phyloP scores from a whole-genome alignment of 2,329 filamentous ascomycete genomes.

The Diaporthe sp. region DNA sequence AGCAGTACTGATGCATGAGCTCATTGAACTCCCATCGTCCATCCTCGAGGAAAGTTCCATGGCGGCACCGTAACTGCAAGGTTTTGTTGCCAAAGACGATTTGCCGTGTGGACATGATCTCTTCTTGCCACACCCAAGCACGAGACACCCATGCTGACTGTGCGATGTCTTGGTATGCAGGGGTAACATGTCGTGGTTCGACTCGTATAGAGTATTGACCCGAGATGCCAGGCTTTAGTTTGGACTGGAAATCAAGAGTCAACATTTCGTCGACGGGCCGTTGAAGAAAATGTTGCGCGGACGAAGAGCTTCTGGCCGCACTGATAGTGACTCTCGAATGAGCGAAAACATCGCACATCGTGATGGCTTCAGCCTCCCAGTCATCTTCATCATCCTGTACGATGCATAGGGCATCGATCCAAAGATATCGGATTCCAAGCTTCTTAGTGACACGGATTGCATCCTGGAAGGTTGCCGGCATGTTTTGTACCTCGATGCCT shows the following conservation, averaged over 20 bases:
- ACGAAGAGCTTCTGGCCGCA: neutral
- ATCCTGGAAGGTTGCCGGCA: constrained; percentile 2
- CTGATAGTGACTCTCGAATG: neutral
- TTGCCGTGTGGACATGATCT: neutral
- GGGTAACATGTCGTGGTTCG: neutral
- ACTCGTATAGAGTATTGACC: neutral
- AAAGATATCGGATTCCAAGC: constrained; percentile 13
- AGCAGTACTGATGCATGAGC: too few relatives aligned
- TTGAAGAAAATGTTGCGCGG: neutral
- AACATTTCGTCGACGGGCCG: neutral
- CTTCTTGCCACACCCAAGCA: neutral
- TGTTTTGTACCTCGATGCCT: neutral
- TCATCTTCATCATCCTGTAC: neutral
- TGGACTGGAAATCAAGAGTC: neutral
- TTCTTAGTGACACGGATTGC: neutral
- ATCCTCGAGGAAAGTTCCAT: neutral
- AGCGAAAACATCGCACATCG: neutral
- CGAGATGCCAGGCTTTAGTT: neutral
- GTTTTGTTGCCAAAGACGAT: neutral
- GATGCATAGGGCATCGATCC: constrained; percentile 25
- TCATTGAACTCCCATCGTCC: neutral
- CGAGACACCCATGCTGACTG: neutral
- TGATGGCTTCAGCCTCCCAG: neutral
- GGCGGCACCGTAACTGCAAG: neutral
- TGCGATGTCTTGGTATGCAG: neutral